phyloP scores from a whole-genome alignment of 805 yeast species.

The Barnettozyma wickerhamii region DNA sequence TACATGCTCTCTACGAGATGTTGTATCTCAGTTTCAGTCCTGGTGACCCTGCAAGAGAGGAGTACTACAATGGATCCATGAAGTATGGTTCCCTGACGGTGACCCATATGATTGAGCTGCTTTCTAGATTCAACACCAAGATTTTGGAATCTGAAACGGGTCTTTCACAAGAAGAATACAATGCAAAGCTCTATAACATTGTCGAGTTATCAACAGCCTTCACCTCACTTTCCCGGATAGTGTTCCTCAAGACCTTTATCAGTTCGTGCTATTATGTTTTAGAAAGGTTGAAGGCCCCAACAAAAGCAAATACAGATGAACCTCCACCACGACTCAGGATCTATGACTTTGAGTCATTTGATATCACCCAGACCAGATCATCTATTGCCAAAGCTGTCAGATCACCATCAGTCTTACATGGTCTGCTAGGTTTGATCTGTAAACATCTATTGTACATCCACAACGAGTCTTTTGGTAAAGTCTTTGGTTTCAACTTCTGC shows the following conservation, averaged over 20 bases:
- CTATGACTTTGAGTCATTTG: conserved; percentile 16
- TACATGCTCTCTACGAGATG: conserved; percentile 19
- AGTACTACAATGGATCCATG: conserved; percentile 15
- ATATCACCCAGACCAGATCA: conserved; percentile 3
- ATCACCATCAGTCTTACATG: conserved; percentile 14
- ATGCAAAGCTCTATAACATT: conserved; percentile 11
- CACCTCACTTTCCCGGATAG: conserved; percentile 10
- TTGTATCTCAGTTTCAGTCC: conserved; percentile 11
- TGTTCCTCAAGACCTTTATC: conserved; percentile 16
- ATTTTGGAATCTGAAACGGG: neutral
- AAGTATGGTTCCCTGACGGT: conserved; percentile 20
- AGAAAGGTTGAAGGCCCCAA: conserved; percentile 4
- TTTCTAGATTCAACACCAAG: conserved; percentile 12
- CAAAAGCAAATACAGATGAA: neutral
- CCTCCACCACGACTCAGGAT: conserved; percentile 3
- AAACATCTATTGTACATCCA: conserved; percentile 11
- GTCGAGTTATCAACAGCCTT: conserved; percentile 15
- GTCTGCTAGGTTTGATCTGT: conserved; percentile 10
- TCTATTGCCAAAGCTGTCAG: conserved; percentile 9
- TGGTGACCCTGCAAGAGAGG: conserved; percentile 10
- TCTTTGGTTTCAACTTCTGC: conserved; percentile 12
- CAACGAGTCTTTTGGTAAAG: conserved; percentile 14
- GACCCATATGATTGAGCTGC: conserved; percentile 20
- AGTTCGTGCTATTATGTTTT: conserved; percentile 7
- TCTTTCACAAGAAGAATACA: conserved; percentile 2